Conservation (phyloP, 2,329 filamentous ascomycete species). For the Metarhizium sp. region DNA sequence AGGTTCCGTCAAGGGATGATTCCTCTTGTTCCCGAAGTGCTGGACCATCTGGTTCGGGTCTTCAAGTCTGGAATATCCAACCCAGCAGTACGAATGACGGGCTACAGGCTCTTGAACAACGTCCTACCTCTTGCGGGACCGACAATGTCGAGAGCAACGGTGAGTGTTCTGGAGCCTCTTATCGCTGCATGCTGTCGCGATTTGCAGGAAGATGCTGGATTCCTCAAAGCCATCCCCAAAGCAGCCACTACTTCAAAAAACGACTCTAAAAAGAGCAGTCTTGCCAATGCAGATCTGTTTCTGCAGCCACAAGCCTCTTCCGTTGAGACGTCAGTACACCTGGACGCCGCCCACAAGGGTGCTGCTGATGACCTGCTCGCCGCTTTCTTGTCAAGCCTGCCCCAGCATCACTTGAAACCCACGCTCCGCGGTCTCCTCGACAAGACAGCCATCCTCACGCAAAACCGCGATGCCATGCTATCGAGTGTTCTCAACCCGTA, state of each 20-base stretch:
- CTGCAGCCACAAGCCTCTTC: conserved; percentile 33
- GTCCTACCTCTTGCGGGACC: conserved; percentile 55
- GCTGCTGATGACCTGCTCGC: conserved; percentile 56
- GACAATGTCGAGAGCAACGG: conserved; percentile 54
- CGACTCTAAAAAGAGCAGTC: conserved; percentile 26
- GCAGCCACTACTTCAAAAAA: conserved; percentile 17
- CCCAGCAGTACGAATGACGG: conserved; percentile 45
- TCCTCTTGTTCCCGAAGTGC: conserved; percentile 51
- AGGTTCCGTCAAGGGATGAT: conserved; percentile 49
- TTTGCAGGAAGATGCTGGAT: conserved; percentile 47
- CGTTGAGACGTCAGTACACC: conserved; percentile 21
- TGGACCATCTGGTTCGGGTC: conserved; percentile 65
- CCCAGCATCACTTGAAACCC: conserved; percentile 58
- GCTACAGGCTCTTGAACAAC: conserved; percentile 49
- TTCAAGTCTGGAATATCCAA: conserved; percentile 50
- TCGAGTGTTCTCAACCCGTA: conserved; percentile 76
- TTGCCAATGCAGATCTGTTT: conserved; percentile 65
- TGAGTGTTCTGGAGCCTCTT: conserved; percentile 52
- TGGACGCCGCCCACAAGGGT: conserved; percentile 36
- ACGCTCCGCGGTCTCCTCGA: conserved; percentile 68
- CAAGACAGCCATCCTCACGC: conserved; percentile 65
- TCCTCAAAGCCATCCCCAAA: conserved; percentile 31
- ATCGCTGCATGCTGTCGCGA: conserved; percentile 67
- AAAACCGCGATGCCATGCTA: conserved; percentile 63
- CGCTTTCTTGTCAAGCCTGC: conserved; percentile 50